Evolutionary conservation across 345 rosid species (phyloP), one percentile per base, ranked within the genome.

Genomic region (Boechera retrofracta): DNA sequence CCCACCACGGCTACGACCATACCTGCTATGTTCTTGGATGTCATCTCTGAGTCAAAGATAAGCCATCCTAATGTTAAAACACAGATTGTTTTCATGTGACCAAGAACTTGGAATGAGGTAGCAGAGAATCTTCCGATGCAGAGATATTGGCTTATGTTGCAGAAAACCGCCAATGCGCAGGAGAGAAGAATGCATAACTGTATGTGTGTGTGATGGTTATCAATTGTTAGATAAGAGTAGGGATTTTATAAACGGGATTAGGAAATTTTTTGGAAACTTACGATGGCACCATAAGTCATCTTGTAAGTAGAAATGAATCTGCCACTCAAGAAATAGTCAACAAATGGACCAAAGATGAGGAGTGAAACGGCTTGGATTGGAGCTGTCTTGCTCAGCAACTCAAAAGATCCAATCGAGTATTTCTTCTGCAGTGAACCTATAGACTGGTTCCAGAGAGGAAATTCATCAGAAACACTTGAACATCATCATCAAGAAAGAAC

Each of bases 91-190:
- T 94, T 94, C 98, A 92, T 94, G 87, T 94, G 98, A 39, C 98
- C 98, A 52, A 94, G 74, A 58, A 94, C 97, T 89, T 94, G 98
- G 80, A 94, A 94, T 2, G 98, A 91, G 3, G 81, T 81, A 31
- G 97, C 98, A 0, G 98, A 94, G 86, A 92, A 94, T 74, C 98
- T 86, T 53, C 98, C 98, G 0, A 94, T 94, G 89, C 98, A 94
- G 59, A 94, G 97, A 82, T 92, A 90, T 78, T 94, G 98, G 77
- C 98, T 94, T 72, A 94, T 82, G 72, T 94, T 94, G 82, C 98
- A 94, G 89, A 94, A 94, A 48, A 94, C 98, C 3, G 98, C 98
- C 51, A 94, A 85, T 21, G 86, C 77, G 49, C 98, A 94, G 2
- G 98, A 94, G 10, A 94, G 81, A 64, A 89, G 72, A 71, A 94